These are phyloP conservation scores for Microstegium vimineum DNA, from an alignment of 176 grass and related monocot genomes.

Conservation along the genomic window DNA sequence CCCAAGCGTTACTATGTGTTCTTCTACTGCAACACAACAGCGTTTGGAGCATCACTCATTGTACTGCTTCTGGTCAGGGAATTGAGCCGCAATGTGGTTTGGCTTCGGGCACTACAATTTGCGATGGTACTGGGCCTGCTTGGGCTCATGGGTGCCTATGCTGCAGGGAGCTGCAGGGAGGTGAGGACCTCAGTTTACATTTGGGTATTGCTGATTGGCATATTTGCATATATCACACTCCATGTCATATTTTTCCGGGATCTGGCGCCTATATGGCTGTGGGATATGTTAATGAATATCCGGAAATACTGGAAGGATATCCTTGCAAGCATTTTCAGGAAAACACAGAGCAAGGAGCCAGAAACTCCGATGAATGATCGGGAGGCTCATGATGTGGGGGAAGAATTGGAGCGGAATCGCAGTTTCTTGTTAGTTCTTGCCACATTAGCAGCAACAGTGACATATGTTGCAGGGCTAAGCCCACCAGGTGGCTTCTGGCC, in stretches of 20 bases:
- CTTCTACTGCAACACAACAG: constrained; percentile 50
- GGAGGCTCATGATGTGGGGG: too few relatives aligned
- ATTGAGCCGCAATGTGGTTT: constrained; percentile 16
- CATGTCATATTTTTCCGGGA: constrained; percentile 40
- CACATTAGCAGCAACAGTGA: constrained; percentile 28
- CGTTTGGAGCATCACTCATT: constrained; percentile 33
- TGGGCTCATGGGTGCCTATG: constrained; percentile 49
- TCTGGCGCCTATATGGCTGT: constrained; percentile 9
- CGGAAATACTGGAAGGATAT: neutral
- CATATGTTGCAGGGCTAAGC: constrained; percentile 29
- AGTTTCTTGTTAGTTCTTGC: constrained; percentile 40
- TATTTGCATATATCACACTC: constrained; percentile 36
- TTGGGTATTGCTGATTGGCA: constrained; percentile 41
- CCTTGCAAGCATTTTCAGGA: neutral
- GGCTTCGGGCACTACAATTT: constrained; percentile 43
- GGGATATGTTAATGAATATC: neutral
- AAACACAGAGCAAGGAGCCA: neutral
- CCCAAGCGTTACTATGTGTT: constrained; percentile 26
- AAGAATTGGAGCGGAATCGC: constrained; percentile 26
- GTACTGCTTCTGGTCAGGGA: constrained; percentile 30
- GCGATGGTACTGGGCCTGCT: constrained; percentile 35
- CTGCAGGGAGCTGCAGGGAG: constrained; percentile 48
- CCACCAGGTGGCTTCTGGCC: constrained; percentile 47
- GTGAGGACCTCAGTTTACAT: constrained; percentile 39
- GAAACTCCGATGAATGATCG: neutral